Conservation (phyloP, 2,329 filamentous ascomycete species). For the Pseudogymnoascus sp. region DNA sequence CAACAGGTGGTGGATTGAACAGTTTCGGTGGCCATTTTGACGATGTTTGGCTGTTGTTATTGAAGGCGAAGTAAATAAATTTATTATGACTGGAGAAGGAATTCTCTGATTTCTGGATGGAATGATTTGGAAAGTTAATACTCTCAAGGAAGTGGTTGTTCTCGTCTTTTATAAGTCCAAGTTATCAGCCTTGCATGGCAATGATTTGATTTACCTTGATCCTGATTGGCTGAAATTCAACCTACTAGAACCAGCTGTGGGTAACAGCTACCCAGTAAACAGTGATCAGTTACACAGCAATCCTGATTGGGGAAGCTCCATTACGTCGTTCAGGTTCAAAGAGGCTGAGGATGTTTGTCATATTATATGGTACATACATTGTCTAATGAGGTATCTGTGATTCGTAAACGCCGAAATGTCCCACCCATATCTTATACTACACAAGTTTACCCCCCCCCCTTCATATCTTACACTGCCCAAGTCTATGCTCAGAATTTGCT, state of each 20-base stretch:
- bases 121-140: not conserved
- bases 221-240: not conserved
- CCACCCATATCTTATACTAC: not conserved
- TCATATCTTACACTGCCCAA: not conserved
- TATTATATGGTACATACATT: conserved; percentile 8
- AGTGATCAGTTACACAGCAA: not conserved
- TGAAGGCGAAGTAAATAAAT: not conserved
- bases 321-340: not conserved
- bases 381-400: conserved; percentile 4
- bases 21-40: conserved; percentile 19
- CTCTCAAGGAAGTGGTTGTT: not conserved
- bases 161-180: conserved; percentile 3
- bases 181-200: conserved; percentile 1
- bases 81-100: not conserved
- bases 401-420: conserved; percentile 1
- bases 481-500: conserved; percentile 24
- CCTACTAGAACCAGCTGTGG: not conserved
- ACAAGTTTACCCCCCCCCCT: not conserved
- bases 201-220: conserved; percentile 1
- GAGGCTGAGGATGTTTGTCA: not conserved
- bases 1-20: conserved; percentile 26
- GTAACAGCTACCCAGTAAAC: not conserved
- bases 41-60: not conserved
- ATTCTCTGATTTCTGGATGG: not conserved
- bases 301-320: not conserved